Evolutionary conservation across 2,329 filamentous ascomycete genomes (phyloP).

Genomic region (Ophiostoma piceae): DNA sequence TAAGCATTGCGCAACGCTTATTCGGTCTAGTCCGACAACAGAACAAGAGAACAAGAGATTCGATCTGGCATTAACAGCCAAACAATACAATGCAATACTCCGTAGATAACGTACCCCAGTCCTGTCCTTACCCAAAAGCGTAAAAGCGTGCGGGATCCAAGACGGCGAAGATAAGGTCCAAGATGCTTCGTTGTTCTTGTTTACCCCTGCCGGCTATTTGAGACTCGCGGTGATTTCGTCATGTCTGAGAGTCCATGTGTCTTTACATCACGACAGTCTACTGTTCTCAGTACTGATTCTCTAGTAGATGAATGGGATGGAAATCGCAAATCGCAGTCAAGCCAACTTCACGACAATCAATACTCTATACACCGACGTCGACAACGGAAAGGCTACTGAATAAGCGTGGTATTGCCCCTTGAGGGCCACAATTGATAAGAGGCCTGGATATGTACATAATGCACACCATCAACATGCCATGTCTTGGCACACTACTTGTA

Average conservation of each 20-base stretch:
- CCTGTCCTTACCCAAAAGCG: not conserved
- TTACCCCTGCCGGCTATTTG: not conserved
- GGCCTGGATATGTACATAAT: not conserved
- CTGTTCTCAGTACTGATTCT: no score
- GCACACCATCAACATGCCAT: not conserved
- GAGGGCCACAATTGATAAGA: not conserved
- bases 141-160: not conserved
- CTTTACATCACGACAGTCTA: no score
- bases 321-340: not conserved
- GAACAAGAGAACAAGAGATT: not conserved
- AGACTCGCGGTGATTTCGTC: not conserved
- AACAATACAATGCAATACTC: no score
- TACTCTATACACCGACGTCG: not conserved
- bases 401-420: not conserved
- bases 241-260: no score
- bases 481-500: not conserved
- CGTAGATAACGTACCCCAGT: not conserved
- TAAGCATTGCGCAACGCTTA: constrained; percentile 2
- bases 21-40: not conserved
- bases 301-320: no score
- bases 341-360: not conserved
- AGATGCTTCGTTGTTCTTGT: not conserved
- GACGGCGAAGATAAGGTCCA: not conserved
- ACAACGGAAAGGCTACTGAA: not conserved
- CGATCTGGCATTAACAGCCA: not conserved